Evolutionary conservation across 2,329 filamentous ascomycete genomes (phyloP), one percentile per base, ranked within the genome.

Genomic region (Volutella citrinella): DNA sequence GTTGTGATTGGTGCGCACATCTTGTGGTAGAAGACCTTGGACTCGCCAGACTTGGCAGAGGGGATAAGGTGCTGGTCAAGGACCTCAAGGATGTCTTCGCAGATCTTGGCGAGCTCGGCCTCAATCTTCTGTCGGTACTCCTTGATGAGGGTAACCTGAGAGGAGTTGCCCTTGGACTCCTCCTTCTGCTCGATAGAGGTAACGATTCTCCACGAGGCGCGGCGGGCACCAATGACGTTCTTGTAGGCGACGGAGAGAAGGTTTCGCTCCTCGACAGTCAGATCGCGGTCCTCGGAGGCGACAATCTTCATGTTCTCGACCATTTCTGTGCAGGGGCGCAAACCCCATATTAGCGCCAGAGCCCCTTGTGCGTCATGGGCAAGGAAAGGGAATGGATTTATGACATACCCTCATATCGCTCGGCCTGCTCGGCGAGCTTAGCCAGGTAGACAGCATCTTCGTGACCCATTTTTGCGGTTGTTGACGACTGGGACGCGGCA

Each of bases 241-340:
- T 98, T 98, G 84, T 98, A 98, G 66, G 91, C 91, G 61, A 97
- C 93, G 52, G 88, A 95, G 52, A 98, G 84, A 49, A 98, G 86
- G 76, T 97, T 97, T 70, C 91, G 88, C 83, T 98, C 93, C 69
- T 97, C 91, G 57, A 97, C 91, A 49, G 82, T 84, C 60, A 91
- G 83, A 70, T 90, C 86, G 59, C 78, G 77, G 54, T 76, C 79
- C 55, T 83, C 66, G 75, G 95, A 94, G 70, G 91, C 91, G 61
- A 97, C 91, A 84, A 96, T 89, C 87, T 97, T 97, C 93, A 97
- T 97, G 78, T 91, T 96, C 64, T 82, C 89, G 59, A 97, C 91
- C 91, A 97, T 97, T 75, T 97, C 93, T 22, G 12, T 22, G n/a
- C 12, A 91, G 63, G 91, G 91, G 46, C 96, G 87, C 36, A 33